Base-by-base conservation (phyloP, 495 filamentous ascomycete species). In the Aspergillus olivimuriae region DNA sequence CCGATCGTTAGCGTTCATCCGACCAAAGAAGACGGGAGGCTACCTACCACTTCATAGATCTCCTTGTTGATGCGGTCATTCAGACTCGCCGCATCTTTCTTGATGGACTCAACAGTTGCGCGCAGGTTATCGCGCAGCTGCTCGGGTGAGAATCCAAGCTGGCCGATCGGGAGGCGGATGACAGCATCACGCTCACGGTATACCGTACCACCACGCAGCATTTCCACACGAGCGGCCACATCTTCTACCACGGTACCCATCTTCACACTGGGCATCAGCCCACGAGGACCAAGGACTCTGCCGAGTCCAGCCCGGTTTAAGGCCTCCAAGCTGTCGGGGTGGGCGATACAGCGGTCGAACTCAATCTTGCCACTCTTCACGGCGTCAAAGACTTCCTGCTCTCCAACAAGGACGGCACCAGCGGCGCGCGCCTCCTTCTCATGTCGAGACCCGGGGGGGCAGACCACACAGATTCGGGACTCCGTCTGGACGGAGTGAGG, bases 211-310 rank as follows among this genome's bases (percentile, higher is more conserved):
- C 91, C 91, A 4, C 87, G 77, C 65, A 96, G 74, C 39, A 86
- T 84, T 44, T 77, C 77, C 41, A 96, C 83, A 12, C 81, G 69
- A 3, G 66, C 47, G 31, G 73, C 75, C 4, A 94, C 75, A 65
- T 92, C 82, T 60, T 75, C 85, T 9, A 92, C 88, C 40, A 98
- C 81, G 2, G 92, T 95, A 41, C 86, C 89, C 17, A 74, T 75
- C 74, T 95, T 98, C 39, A 69, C 63, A 57, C 77, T 92, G 16
- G 92, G 92, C 94, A 98, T 96, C 57, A 98, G 64, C 7, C 89
- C 88, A 57, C 75, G 77, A 12, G 92, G 92, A 58, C 92, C 92
- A 9, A 98, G 73, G 33, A 96, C 77, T 53, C 82, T 76, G 39
- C 82, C 90, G 44, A 98, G 58, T 2, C 70, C 75, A 20, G 86